These are phyloP conservation scores for Xanthoconium stramineum DNA, from an alignment of 768 basidiomycete species.

Conservation along the genomic window DNA sequence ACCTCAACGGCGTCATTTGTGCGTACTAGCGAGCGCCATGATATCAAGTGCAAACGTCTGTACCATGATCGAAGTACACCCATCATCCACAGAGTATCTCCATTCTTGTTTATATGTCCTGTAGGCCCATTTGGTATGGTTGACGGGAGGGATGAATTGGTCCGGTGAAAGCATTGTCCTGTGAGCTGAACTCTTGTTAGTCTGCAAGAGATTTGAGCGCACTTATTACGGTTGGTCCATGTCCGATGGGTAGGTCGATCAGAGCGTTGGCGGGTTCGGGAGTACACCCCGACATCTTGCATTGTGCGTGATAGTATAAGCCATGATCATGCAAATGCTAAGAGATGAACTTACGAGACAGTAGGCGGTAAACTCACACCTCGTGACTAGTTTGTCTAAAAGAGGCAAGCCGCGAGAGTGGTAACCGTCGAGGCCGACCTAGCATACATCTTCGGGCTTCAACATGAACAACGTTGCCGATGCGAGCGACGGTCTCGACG, in stretches of 20 bases:
- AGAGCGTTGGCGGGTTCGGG: background rate
- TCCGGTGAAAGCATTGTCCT: background rate
- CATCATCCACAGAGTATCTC: background rate
- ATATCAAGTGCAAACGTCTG: background rate
- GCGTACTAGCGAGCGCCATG: conserved; percentile 1
- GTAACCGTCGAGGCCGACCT: too few relatives aligned
- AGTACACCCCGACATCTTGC: background rate
- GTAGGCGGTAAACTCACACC: background rate
- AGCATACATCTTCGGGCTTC: too few relatives aligned
- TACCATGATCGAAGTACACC: background rate
- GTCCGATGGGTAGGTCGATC: too few relatives aligned
- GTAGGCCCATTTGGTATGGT: too few relatives aligned
- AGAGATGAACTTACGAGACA: background rate
- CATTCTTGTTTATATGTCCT: too few relatives aligned
- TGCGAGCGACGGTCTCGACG: conserved; percentile 51
- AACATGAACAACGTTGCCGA: conserved; percentile 48
- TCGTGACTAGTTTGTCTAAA: too few relatives aligned
- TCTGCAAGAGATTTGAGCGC: background rate
- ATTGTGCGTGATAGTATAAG: background rate
- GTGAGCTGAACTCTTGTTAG: background rate
- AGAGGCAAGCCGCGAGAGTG: too few relatives aligned
- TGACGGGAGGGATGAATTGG: background rate
- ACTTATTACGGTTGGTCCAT: background rate
- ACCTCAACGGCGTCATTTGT: background rate
- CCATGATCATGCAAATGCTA: background rate